Percentiles rank a stretch among this genome's conserved stretches.
Evolutionary conservation across 2,329 filamentous ascomycete species (phyloP).

Genomic region (Nemania bipapillata): DNA sequence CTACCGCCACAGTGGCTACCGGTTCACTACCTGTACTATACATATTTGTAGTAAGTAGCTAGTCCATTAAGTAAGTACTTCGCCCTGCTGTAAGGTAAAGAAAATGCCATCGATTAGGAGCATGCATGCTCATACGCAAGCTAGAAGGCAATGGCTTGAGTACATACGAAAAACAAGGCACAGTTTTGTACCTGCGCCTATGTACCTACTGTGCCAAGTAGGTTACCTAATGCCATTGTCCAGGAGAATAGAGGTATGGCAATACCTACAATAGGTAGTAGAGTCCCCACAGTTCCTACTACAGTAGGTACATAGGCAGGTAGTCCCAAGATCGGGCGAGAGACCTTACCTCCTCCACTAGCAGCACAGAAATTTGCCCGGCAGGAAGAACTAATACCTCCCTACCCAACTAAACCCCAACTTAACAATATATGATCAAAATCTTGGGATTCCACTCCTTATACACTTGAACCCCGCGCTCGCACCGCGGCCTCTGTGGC

Average conservation of each 20-base stretch:
- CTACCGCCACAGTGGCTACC: slow-evolving; percentile 30
- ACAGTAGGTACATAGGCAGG: neutral
- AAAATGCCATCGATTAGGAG: neutral
- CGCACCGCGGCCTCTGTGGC: slow-evolving; percentile 35
- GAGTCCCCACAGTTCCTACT: neutral
- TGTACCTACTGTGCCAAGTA: too few species aligned
- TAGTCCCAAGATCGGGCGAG: neutral
- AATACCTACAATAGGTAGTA: neutral
- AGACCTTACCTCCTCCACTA: slow-evolving; percentile 9
- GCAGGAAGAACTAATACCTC: neutral
- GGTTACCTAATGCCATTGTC: too few species aligned
- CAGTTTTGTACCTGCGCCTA: too few species aligned
- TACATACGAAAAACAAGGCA: too few species aligned
- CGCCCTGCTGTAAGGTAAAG: neutral
- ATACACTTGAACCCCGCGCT: slow-evolving; percentile 37
- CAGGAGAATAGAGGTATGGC: too few species aligned
- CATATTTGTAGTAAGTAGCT: too few species aligned
- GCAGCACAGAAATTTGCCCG: slow-evolving; percentile 26
- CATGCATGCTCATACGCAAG: neutral
- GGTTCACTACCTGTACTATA: neutral
- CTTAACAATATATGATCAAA: slow-evolving; percentile 21
- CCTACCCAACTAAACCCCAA: slow-evolving; percentile 19
- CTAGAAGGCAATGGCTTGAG: neutral
- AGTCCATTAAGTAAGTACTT: too few species aligned
- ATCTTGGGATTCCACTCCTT: slow-evolving; percentile 21